Base-by-base conservation (phyloP, 2,329 filamentous ascomycete species). In the Botrytis squamosa region DNA sequence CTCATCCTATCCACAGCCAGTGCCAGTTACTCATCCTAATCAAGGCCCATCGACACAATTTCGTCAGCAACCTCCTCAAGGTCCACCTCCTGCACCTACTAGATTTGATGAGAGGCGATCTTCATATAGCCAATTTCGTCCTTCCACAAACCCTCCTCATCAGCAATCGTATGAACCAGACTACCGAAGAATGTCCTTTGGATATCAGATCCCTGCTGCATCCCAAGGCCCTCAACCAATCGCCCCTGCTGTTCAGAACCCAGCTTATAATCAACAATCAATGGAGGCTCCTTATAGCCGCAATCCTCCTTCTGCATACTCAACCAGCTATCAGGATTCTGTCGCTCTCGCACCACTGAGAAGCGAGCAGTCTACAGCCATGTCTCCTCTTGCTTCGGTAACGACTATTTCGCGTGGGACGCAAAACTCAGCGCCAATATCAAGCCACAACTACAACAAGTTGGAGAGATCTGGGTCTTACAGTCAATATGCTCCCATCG, bases 321-420 rank as follows among this genome's bases (percentile, higher is more conserved):
- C 65, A 20, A 57, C 20, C 22, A 52, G 18, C 46, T 44, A 46
- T 38, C 71, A 69, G 18, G 71, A 73, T 44, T 76, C 77, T 20
- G 62, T 75, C 40, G 68, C 36, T 44, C 63, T 75, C 18, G 73
- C 76, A 42, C 76, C 76, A 46, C 46, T 77, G 49, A 75, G 76
- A 52, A 42, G 74, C 14, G 74, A 74, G 7, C 52, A 72, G 12
- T 36, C 70, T 1, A 49, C 73, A 29, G 74, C 76, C 7, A 71
- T 74, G 38, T 69, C 79, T 79, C 74, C 84, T 20, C 70, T 76
- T 42, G 74, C 72, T 25, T 71, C 77, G 25, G 70, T 77, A 20
- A 74, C 75, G 25, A 71, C 77, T 20, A 55, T 76, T 22, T 76
- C 66, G 33, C 74, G 71, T 40, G 73, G 74, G 63, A 66, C 77